Base-by-base conservation (phyloP, 331 rosid genomes). In the Acacia pycnantha region DNA sequence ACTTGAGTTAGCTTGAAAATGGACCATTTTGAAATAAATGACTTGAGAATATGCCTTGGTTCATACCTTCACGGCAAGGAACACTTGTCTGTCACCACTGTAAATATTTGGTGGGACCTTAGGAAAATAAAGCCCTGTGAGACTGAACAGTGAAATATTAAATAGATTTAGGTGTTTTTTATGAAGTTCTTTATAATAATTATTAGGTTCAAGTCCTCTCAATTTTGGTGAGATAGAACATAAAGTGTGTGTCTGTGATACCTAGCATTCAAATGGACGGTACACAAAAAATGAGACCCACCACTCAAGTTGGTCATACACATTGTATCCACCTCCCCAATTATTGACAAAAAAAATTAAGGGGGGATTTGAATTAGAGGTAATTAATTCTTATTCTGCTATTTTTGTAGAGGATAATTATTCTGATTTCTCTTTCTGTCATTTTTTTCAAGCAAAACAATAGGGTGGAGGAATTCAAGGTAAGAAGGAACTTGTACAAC, bases 371-470 rank as follows among this genome's bases (percentile, higher is more conserved):
- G 16, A 24, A 24, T 43, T 70, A 67, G 12, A 41, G 26, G 6
- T 26, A 24, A 70, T 77, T 43, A 73, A n/a, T 24, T 59, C 2
- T 26, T 31, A 24, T 70, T 21, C 16, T 70, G 1, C 12, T 8
- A 2, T 37, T 10, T n/a, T 70, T 70, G 16, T 11, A 5, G 74
- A 40, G 54, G 35, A 43, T 14, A 21, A 70, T 84, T 43, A 77
- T 66, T 74, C 64, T 50, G 61, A 11, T 69, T 83, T 46, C 31
- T 51, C 44, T 21, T 77, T 81, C 56, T 18, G 12, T 58, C 5
- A 0, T 22, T 58, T n/a, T 19, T 73, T 80, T 35, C 96, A 95
- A 98, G 91, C 96, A 41, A 95, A 95, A 87, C 98, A 85, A 84
- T 95, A 87, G 90, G 76, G 76, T 33, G 71, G 70, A 37, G 70